phyloP scores from a whole-genome alignment of 768 basidiomycete species.

The Rhodotorula graminis region DNA sequence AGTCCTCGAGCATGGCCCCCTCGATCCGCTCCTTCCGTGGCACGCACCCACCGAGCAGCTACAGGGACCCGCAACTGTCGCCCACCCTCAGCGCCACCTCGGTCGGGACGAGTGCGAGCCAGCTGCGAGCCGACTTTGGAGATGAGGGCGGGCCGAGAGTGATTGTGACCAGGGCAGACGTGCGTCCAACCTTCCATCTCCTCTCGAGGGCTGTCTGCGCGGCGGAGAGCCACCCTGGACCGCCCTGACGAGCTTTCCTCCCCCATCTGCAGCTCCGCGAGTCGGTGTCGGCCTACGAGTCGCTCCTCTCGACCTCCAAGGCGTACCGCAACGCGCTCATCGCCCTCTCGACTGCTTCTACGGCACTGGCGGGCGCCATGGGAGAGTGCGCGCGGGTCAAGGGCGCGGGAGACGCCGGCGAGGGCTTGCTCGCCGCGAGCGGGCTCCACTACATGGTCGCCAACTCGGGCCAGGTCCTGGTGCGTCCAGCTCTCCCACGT shows the following conservation, averaged over 20 bases:
- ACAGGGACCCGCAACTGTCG: not conserved
- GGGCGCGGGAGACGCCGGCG: slow-evolving; percentile 36
- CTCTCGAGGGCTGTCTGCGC: not conserved
- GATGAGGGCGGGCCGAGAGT: slow-evolving; percentile 18
- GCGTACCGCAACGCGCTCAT: slow-evolving; percentile 36
- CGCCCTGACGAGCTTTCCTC: not conserved
- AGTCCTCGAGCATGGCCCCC: not conserved
- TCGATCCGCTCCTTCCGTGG: slow-evolving; percentile 9
- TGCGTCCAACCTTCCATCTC: not conserved
- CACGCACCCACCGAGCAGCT: not conserved
- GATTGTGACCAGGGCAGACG: slow-evolving; percentile 29
- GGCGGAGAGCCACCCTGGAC: too few species aligned
- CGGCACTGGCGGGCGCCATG: slow-evolving; percentile 31
- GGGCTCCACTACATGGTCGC: slow-evolving; percentile 40
- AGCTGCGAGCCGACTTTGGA: slow-evolving; percentile 7
- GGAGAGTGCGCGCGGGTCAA: slow-evolving; percentile 36
- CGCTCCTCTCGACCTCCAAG: slow-evolving; percentile 23
- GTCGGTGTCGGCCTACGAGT: slow-evolving; percentile 33
- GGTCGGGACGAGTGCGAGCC: slow-evolving; percentile 1
- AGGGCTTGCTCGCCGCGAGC: slow-evolving; percentile 30
- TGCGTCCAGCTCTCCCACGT: not conserved
- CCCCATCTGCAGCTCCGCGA: slow-evolving; percentile 28
- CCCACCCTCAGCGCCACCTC: slow-evolving; percentile 8
- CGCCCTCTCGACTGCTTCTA: slow-evolving; percentile 30
- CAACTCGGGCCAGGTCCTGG: slow-evolving; percentile 26